These are phyloP conservation scores for Echinosophora koreensis DNA, from an alignment of 306 rosid genomes.

Conservation along the genomic window DNA sequence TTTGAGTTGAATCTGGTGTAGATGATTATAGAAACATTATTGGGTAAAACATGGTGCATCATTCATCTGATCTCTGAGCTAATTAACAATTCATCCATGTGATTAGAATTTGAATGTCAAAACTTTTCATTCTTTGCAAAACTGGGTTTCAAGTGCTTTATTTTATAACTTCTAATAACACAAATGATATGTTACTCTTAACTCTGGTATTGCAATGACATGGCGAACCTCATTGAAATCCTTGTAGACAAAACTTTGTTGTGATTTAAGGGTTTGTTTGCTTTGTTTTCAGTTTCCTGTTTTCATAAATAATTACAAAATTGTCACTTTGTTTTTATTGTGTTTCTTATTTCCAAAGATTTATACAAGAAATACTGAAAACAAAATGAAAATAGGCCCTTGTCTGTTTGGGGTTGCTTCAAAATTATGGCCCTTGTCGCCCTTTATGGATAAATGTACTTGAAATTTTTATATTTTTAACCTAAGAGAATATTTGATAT, in stretches of 20 bases:
- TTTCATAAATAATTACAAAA: no score
- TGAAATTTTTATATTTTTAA: not conserved
- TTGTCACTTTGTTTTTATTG: no score
- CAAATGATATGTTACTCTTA: not conserved
- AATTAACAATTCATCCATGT: slow-evolving; percentile 15
- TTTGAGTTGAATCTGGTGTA: no score
- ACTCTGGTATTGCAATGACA: not conserved
- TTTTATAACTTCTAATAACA: not conserved
- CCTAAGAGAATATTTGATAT: slow-evolving; percentile 39
- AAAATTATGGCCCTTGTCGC: not conserved
- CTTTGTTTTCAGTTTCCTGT: no score
- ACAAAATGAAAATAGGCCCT: no score
- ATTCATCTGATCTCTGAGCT: slow-evolving; percentile 10
- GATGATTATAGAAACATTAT: not conserved
- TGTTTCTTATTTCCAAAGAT: no score
- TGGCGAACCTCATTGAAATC: not conserved
- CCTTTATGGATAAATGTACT: not conserved
- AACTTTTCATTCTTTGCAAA: not conserved
- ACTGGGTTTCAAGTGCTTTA: slow-evolving; percentile 13
- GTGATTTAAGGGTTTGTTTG: no score
- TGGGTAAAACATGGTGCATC: not conserved
- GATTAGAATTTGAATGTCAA: slow-evolving; percentile 2
- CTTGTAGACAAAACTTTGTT: not conserved
- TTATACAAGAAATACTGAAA: no score
- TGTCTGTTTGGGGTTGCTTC: not conserved